Percentiles rank a stretch among this genome's conserved stretches.
Evolutionary conservation across 768 basidiomycete genomes (phyloP).

Genomic region (Cystobasidium onofrii): DNA sequence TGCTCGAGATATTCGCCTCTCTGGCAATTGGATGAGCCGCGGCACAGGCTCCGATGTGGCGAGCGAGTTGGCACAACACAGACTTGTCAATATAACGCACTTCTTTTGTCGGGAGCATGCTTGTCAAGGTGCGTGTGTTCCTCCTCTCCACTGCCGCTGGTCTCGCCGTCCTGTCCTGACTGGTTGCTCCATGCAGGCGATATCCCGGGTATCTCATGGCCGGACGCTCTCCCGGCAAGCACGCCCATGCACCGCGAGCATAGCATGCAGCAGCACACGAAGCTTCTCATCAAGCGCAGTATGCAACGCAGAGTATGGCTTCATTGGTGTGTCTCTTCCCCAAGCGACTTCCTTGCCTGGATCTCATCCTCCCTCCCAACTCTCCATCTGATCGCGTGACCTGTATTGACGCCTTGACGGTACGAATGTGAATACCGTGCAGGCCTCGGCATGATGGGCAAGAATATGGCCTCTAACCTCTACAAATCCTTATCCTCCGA

Average conservation of each 20-base stretch:
- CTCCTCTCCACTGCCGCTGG: not conserved
- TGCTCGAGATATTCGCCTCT: not conserved
- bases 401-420: not conserved
- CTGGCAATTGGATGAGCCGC: not conserved
- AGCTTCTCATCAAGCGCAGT: not conserved
- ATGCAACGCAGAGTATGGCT: conserved; percentile 14
- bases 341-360: not conserved
- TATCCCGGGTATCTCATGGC: not conserved
- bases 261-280: not conserved
- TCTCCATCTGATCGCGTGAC: not conserved
- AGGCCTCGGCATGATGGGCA: conserved; percentile 31
- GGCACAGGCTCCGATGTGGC: not conserved
- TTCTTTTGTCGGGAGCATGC: not conserved
- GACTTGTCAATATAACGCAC: not conserved
- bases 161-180: too few relatives aligned
- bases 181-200: too few relatives aligned
- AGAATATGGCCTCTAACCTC: conserved; percentile 6
- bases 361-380: not conserved
- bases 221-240: not conserved
- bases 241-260: not conserved
- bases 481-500: not conserved
- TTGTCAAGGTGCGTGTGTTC: not conserved
- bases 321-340: conserved; percentile 7
- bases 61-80: not conserved
- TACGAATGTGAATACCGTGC: too few relatives aligned